These are phyloP conservation scores for Rhododendron griersonianum DNA, from an alignment of 148 eudicot species.

Conservation along the genomic window DNA sequence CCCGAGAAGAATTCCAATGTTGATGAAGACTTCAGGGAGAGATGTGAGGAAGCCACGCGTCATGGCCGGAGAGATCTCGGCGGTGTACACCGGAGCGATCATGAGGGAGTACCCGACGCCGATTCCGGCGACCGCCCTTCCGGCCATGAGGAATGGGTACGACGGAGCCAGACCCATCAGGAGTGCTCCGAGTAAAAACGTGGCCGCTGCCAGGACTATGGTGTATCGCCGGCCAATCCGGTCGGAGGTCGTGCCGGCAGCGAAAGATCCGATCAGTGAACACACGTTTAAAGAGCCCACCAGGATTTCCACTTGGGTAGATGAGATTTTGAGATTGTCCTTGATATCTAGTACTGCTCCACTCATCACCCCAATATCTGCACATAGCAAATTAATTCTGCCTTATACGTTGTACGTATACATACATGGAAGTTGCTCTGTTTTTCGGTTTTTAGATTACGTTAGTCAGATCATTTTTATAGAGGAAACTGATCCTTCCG, in stretches of 20 bases:
- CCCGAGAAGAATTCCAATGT: conserved; percentile 71
- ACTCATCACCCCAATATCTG: conserved; percentile 93
- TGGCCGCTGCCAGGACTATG: conserved; percentile 62
- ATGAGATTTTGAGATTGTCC: conserved; percentile 50
- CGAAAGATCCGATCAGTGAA: background rate
- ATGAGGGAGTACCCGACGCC: conserved; percentile 93
- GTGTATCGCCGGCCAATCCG: conserved; percentile 81
- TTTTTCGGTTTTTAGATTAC: no score
- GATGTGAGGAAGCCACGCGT: conserved; percentile 78
- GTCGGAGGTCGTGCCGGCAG: conserved; percentile 54
- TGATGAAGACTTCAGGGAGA: conserved; percentile 77
- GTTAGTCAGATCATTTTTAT: no score
- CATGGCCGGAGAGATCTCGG: conserved; percentile 74
- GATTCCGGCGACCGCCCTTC: conserved; percentile 70
- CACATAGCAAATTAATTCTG: background rate
- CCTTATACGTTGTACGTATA: no score
- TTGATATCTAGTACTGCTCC: conserved; percentile 70
- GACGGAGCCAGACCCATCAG: conserved; percentile 84
- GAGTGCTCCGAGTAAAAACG: conserved; percentile 72
- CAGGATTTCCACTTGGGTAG: conserved; percentile 51
- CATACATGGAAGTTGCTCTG: no score
- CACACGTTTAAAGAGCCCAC: conserved; percentile 47
- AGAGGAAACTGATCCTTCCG: no score
- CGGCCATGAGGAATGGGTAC: conserved; percentile 59
- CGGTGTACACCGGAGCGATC: conserved; percentile 87